A percentile compares a stretch with the other conserved stretches of the same genome.
These are phyloP conservation scores for Rhinocladiella similis DNA, from an alignment of 2,329 filamentous ascomycete genomes.

Conservation along the genomic window DNA sequence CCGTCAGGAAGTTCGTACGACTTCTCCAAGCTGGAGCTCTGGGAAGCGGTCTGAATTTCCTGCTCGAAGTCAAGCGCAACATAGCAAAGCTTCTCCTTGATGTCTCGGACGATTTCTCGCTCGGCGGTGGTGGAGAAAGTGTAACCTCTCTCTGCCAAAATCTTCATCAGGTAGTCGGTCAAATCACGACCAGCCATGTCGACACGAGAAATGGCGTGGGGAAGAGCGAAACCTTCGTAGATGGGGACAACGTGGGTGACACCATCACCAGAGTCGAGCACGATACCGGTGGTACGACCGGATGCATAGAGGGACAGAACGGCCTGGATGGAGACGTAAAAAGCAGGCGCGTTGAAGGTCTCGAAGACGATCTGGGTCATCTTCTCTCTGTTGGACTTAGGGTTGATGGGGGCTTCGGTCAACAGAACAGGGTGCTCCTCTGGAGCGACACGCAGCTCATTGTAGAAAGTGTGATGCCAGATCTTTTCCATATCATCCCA, in stretches of 20 bases:
- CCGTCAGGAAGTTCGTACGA: slow-evolving; percentile 99
- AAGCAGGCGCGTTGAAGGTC: slow-evolving; percentile 99
- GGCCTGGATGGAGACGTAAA: slow-evolving; percentile 99
- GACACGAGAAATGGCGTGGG: slow-evolving; percentile 99
- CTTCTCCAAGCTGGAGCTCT: slow-evolving; percentile 99
- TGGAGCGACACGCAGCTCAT: slow-evolving; percentile 98
- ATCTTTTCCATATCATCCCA: slow-evolving; percentile 99
- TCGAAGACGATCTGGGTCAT: slow-evolving; percentile 99
- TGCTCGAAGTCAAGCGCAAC: slow-evolving; percentile 99
- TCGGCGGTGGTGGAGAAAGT: slow-evolving; percentile 99
- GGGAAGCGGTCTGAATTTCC: slow-evolving; percentile 99
- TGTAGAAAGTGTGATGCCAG: slow-evolving; percentile 99
- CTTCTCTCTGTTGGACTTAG: slow-evolving; percentile 99
- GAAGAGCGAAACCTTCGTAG: slow-evolving; percentile 99
- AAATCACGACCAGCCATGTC: slow-evolving; percentile 99
- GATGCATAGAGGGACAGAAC: slow-evolving; percentile 99
- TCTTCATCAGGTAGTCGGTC: slow-evolving; percentile 99
- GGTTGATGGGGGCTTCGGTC: slow-evolving; percentile 99
- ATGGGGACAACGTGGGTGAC: slow-evolving; percentile 99
- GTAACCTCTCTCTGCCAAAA: slow-evolving; percentile 98
- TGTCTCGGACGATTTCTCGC: slow-evolving; percentile 99
- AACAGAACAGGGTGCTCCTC: slow-evolving; percentile 99
- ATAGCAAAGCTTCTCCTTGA: slow-evolving; percentile 99
- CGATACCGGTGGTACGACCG: slow-evolving; percentile 99
- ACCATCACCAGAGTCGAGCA: slow-evolving; percentile 99